phyloP scores from a whole-genome alignment of 2,329 filamentous ascomycete species.

The Helotiales sp. region DNA sequence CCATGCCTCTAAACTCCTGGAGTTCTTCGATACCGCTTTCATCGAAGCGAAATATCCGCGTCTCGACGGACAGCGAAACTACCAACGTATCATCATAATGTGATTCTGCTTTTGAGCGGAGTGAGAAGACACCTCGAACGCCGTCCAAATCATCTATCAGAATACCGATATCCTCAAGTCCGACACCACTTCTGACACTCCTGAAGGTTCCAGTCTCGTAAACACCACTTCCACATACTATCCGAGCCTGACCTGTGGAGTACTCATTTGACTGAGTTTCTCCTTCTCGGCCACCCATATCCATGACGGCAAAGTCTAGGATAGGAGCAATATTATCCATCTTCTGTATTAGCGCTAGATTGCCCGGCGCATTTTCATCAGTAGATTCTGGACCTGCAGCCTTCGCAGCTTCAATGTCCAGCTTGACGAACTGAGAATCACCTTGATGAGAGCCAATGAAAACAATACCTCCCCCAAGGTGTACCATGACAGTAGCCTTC shows the following conservation, averaged over 20 bases:
- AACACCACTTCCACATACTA: constrained; percentile 90
- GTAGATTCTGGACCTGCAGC: constrained; percentile 42
- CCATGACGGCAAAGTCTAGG: constrained; percentile 93
- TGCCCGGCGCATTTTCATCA: neutral
- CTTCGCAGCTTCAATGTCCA: constrained; percentile 48
- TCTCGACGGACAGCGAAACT: constrained; percentile 80
- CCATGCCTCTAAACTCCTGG: constrained; percentile 70
- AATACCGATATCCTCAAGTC: constrained; percentile 82
- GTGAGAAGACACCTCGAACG: constrained; percentile 70
- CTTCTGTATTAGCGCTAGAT: constrained; percentile 65
- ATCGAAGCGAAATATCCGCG: constrained; percentile 78
- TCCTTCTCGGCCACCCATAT: constrained; percentile 82
- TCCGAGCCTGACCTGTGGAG: constrained; percentile 88
- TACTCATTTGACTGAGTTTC: constrained; percentile 84
- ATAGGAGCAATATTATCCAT: constrained; percentile 87
- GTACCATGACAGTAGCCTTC: constrained; percentile 75
- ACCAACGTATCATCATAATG: constrained; percentile 68
- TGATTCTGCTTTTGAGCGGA: constrained; percentile 53
- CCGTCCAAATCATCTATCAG: constrained; percentile 78
- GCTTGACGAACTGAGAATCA: constrained; percentile 79
- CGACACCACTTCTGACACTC: constrained; percentile 91
- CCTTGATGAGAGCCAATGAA: constrained; percentile 93
- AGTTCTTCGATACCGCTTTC: constrained; percentile 85
- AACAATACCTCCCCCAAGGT: constrained; percentile 69
- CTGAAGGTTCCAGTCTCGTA: constrained; percentile 85